Evolutionary conservation across 257 asterid species (phyloP).

Genomic region (Oldenlandia corymbosa): DNA sequence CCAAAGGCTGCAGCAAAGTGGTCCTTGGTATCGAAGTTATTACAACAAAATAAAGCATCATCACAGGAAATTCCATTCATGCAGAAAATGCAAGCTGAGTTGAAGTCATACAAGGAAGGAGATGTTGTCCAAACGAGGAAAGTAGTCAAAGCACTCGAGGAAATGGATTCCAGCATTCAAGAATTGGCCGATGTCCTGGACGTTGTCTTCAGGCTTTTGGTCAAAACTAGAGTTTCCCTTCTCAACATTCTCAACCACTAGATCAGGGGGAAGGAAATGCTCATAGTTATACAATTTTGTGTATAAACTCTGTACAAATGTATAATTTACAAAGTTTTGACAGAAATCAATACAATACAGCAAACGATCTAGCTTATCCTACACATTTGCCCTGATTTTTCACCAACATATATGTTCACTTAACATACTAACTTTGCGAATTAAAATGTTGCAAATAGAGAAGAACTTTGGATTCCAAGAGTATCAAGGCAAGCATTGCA

Average conservation of each 20-base stretch:
- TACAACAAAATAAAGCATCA: neutral
- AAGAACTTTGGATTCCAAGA: too few species aligned
- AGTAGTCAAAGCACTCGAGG: neutral
- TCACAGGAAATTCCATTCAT: neutral
- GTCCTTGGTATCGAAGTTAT: slow-evolving; percentile 30
- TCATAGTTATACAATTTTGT: neutral
- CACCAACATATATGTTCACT: too few species aligned
- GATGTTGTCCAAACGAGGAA: neutral
- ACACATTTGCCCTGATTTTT: neutral
- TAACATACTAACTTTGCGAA: too few species aligned
- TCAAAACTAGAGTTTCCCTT: slow-evolving; percentile 20
- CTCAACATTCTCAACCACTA: slow-evolving; percentile 13
- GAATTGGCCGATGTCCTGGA: slow-evolving; percentile 15
- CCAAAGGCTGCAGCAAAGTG: slow-evolving; percentile 8
- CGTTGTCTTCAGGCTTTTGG: slow-evolving; percentile 9
- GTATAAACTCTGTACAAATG: neutral
- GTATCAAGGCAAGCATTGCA: too few species aligned
- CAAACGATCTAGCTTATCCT: neutral
- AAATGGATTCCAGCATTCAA: slow-evolving; percentile 11
- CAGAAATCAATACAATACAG: neutral
- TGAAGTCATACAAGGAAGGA: slow-evolving; percentile 8
- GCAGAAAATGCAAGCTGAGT: neutral
- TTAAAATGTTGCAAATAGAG: too few species aligned
- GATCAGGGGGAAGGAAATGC: neutral
- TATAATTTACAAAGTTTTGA: neutral